Evolutionary conservation across 2,329 filamentous ascomycete genomes (phyloP).

Genomic region (Xylaria sp.): DNA sequence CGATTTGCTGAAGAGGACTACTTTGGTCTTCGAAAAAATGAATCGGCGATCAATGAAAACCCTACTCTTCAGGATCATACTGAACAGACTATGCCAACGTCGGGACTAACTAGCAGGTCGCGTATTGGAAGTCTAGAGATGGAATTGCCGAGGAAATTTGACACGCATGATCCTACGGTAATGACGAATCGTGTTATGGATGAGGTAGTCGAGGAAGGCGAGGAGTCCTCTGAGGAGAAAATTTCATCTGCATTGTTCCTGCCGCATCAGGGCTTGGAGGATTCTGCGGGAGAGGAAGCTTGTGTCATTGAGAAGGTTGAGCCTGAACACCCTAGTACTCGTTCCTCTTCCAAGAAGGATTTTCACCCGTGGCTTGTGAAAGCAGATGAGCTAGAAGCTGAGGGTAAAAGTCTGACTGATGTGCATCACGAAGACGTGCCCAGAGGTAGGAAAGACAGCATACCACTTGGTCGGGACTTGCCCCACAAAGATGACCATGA

Average conservation of each 20-base stretch:
- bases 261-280: slow-evolving; percentile 72
- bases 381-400: slow-evolving; percentile 61
- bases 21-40: slow-evolving; percentile 39
- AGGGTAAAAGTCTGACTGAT: slow-evolving; percentile 50
- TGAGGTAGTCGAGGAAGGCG: slow-evolving; percentile 59
- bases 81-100: slow-evolving; percentile 21
- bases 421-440: slow-evolving; percentile 48
- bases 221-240: slow-evolving; percentile 81
- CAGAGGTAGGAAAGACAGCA: slow-evolving; percentile 42
- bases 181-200: slow-evolving; percentile 54
- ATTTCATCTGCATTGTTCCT: slow-evolving; percentile 88
- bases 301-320: slow-evolving; percentile 44
- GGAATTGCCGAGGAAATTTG: slow-evolving; percentile 25
- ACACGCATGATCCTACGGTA: slow-evolving; percentile 47
- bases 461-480: slow-evolving; percentile 47
- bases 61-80: slow-evolving; percentile 27
- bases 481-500: slow-evolving; percentile 53
- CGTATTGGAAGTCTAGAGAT: slow-evolving; percentile 31
- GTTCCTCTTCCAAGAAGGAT: slow-evolving; percentile 48
- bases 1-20: slow-evolving; percentile 42
- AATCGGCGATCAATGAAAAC: slow-evolving; percentile 28
- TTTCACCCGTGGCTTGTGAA: slow-evolving; percentile 68
- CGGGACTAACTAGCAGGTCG: slow-evolving; percentile 21
- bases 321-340: slow-evolving; percentile 47
- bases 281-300: slow-evolving; percentile 48